Base-by-base conservation (phyloP, 2,329 filamentous ascomycete species). In the Fusarium sp. region DNA sequence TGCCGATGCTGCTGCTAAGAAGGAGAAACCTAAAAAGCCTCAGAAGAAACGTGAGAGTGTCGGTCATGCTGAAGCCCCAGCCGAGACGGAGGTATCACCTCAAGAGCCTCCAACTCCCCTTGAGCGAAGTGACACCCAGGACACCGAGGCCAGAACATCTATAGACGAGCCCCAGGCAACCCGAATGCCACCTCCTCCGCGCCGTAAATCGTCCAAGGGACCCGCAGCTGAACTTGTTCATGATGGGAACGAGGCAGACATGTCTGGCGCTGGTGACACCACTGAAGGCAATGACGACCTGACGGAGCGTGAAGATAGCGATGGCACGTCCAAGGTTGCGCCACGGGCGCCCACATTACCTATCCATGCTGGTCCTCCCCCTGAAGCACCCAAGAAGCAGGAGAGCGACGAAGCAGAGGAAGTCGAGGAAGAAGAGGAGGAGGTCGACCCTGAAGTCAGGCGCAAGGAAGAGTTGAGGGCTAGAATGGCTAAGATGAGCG, bases 401-500 rank as follows among this genome's bases (percentile, higher is more conserved):
- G 87, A 87, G 15, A 88, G 86, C 8, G 87, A 88, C 2, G 87
- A 88, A 22, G 90, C 90, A n/a, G 52, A 86, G 5, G 88, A 87
- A 13, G 88, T 88, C 5, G 89, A 89, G 16, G 91, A 91, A n/a
- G 92, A 94, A 29, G 92, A 94, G 32, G 93, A 94, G 29, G 93
- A 97, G 18, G 84, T 97, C 54, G 94, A 98, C 75, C 94, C 94
- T 2, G 96, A 99, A 79, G 86, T 93, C 24, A 90, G 89, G 72
- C 91, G 94, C 55, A 92, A 91, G 78, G 90, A 97, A 81, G 95
- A 98, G 78, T 85, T 99, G 32, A 90, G 96, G 65, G 94, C 96
- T 67, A 90, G 96, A 74, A 99, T 99, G 94, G 96, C 96, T 47
- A 98, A 97, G 82, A 96, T 99, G 92, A 97, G 95, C 73, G 95